A percentile compares a stretch with the other conserved stretches of the same genome.
Conservation (phyloP, 345 rosid genomes). For the Brassica rapa region DNA sequence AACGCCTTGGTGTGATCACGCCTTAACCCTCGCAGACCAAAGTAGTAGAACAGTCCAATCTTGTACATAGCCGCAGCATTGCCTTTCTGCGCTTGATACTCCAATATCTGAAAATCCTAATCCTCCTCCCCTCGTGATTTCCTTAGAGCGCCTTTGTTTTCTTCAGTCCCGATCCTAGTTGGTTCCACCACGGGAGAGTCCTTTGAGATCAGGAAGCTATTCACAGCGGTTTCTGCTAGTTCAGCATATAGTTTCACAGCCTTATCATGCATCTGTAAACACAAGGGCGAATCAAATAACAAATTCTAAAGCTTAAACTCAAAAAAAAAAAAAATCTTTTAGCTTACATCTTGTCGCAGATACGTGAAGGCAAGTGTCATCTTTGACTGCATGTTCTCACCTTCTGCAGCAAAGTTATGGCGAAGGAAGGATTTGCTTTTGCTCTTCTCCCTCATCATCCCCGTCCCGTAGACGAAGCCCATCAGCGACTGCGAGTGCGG, state of each 20-base stretch:
- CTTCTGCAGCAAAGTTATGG: conserved; percentile 38
- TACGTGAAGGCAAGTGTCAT: no score
- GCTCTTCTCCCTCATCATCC: conserved; percentile 69
- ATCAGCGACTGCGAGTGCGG: conserved; percentile 76
- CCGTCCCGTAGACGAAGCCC: conserved; percentile 69
- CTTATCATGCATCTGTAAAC: conserved; percentile 74
- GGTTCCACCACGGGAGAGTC: conserved; percentile 89
- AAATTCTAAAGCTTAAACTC: not conserved
- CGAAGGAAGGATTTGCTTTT: conserved; percentile 73
- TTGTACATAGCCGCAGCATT: conserved; percentile 87
- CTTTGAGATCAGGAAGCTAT: conserved; percentile 87
- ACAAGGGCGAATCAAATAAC: conserved; percentile 14
- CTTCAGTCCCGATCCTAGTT: conserved; percentile 90
- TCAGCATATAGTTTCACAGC: conserved; percentile 83
- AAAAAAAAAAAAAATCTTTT: conserved; percentile 30
- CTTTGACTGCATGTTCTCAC: no score
- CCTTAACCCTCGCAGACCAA: conserved; percentile 92
- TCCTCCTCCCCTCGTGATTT: conserved; percentile 93
- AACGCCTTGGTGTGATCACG: conserved; percentile 88
- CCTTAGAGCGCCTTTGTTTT: conserved; percentile 87
- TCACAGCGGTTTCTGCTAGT: conserved; percentile 87
- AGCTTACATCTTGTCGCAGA: no score
- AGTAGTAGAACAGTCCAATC: conserved; percentile 84
- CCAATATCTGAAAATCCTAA: conserved; percentile 94
- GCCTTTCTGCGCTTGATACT: conserved; percentile 96